phyloP scores from a whole-genome alignment of 2,329 filamentous ascomycete species.

The Aureobasidium melanogenum region DNA sequence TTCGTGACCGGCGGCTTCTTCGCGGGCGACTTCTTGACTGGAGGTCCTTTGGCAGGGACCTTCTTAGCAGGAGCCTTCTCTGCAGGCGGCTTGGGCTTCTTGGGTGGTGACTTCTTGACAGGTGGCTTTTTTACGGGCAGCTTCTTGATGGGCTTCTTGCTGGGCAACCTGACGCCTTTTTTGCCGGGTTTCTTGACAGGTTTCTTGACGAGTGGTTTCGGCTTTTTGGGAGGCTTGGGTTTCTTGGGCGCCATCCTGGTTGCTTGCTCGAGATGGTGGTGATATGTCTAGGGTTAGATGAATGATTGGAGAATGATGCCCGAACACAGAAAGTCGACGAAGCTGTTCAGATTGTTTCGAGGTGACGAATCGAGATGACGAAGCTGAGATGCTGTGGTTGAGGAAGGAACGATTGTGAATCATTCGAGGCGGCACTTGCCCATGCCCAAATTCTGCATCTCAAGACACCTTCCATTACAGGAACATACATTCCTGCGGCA shows the following conservation, averaged over 20 bases:
- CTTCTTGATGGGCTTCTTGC: neutral
- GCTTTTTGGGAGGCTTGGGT: neutral
- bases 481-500: no score
- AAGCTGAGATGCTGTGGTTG: neutral
- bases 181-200: neutral
- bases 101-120: neutral
- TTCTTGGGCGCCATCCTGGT: neutral
- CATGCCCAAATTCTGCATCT: neutral
- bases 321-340: neutral
- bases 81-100: neutral
- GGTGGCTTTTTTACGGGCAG: neutral
- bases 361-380: neutral
- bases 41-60: neutral
- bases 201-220: neutral
- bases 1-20: neutral
- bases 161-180: neutral
- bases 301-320: neutral
- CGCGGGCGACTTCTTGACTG: neutral
- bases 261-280: neutral
- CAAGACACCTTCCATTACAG: slow-evolving; percentile 16
- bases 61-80: neutral
- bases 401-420: neutral
- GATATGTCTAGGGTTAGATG: neutral
- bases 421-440: neutral
- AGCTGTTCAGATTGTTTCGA: neutral